Evolutionary conservation across 768 basidiomycete genomes (phyloP).

Genomic region (Hericium rajendrae): DNA sequence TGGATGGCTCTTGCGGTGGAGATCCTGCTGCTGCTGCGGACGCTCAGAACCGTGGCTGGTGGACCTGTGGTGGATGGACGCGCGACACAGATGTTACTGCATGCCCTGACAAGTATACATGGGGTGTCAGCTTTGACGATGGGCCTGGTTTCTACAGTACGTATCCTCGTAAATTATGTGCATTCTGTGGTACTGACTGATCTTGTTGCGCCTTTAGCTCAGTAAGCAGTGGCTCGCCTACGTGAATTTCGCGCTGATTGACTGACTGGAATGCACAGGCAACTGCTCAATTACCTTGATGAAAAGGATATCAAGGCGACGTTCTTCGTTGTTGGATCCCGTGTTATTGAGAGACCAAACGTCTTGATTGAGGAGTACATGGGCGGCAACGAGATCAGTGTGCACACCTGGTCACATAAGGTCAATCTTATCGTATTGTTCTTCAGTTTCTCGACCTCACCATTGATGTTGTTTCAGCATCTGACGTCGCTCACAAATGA

Average conservation of each 20-base stretch:
- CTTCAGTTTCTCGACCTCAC: constrained; percentile 21
- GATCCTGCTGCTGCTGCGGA: constrained; percentile 47
- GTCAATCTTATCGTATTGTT: constrained; percentile 24
- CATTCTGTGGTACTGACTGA: constrained; percentile 4
- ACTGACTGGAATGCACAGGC: constrained; percentile 24
- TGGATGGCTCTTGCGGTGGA: constrained; percentile 57
- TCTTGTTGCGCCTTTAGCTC: constrained; percentile 27
- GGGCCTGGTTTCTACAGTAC: constrained; percentile 78
- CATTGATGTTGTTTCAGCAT: constrained; percentile 26
- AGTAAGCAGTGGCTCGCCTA: constrained; percentile 26
- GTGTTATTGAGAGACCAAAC: constrained; percentile 67
- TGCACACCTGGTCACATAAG: constrained; percentile 88
- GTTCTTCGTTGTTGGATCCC: constrained; percentile 87
- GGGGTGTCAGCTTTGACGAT: constrained; percentile 85
- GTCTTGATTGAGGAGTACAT: constrained; percentile 77
- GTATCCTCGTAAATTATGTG: constrained; percentile 20
- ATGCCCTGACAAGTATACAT: constrained; percentile 60
- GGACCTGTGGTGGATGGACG: constrained; percentile 77
- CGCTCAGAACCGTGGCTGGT: constrained; percentile 70
- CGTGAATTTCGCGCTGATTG: neutral
- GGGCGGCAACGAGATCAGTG: constrained; percentile 69
- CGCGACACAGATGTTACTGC: constrained; percentile 49
- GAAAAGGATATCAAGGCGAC: constrained; percentile 62
- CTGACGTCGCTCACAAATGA: constrained; percentile 66
- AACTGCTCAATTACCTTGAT: constrained; percentile 63